Evolutionary conservation across 352 stramenopile species (phyloP).

Genomic region (Hyaloperonospora brassicae): DNA sequence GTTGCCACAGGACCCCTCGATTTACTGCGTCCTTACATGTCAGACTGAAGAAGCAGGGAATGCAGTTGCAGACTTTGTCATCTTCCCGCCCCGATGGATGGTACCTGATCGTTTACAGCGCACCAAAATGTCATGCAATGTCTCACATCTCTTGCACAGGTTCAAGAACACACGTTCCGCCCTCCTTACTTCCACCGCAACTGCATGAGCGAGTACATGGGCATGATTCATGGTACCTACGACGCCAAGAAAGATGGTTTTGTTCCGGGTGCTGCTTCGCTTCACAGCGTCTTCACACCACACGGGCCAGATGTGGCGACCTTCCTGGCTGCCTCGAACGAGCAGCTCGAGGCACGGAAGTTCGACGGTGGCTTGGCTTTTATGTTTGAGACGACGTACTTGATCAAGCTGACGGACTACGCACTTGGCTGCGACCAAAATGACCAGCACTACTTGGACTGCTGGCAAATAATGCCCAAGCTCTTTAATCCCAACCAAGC

Average conservation of each 20-base stretch:
- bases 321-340: slow-evolving; percentile 86
- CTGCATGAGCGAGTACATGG: slow-evolving; percentile 97
- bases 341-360: slow-evolving; percentile 75
- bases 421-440: slow-evolving; percentile 82
- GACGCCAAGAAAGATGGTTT: slow-evolving; percentile 93
- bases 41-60: slow-evolving; percentile 89
- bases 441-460: slow-evolving; percentile 88
- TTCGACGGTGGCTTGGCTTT: slow-evolving; percentile 92
- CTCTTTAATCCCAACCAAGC: slow-evolving; percentile 59
- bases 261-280: slow-evolving; percentile 85
- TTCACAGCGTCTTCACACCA: slow-evolving; percentile 85
- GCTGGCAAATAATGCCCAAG: slow-evolving; percentile 90
- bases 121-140: background rate
- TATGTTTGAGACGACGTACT: slow-evolving; percentile 96
- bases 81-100: slow-evolving; percentile 96
- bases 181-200: slow-evolving; percentile 95
- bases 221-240: slow-evolving; percentile 93
- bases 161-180: slow-evolving; percentile 89
- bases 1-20: slow-evolving; percentile 82
- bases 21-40: slow-evolving; percentile 96
- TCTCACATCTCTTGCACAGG: slow-evolving; percentile 9
- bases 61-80: slow-evolving; percentile 94
- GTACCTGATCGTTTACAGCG: slow-evolving; percentile 25
- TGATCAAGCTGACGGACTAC: slow-evolving; percentile 86
- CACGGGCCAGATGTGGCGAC: slow-evolving; percentile 92